These are phyloP conservation scores for Porphyridium purpureum DNA, from an alignment of 23 red algal species.

Conservation along the genomic window DNA sequence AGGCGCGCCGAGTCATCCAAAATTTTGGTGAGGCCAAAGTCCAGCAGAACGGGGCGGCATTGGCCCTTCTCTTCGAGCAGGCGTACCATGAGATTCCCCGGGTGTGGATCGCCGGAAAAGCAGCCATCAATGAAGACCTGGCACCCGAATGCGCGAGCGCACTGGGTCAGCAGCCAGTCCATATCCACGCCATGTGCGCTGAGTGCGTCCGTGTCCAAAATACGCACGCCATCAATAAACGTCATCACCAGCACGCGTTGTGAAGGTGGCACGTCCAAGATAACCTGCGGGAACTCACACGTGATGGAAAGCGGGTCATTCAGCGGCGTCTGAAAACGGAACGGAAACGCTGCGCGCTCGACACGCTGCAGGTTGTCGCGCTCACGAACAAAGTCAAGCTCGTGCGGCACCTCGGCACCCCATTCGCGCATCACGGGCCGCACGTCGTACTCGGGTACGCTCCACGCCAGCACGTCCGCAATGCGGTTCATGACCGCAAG, in stretches of 20 bases:
- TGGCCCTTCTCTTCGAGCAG: neutral
- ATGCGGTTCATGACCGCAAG: constrained; percentile 45
- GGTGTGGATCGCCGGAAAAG: constrained; percentile 71
- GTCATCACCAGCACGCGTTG: constrained; percentile 55
- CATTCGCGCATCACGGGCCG: constrained; percentile 53
- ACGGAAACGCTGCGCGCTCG: neutral
- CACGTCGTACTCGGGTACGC: constrained; percentile 65
- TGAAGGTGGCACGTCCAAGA: constrained; percentile 5
- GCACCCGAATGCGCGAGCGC: constrained; percentile 33
- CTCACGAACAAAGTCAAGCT: constrained; percentile 64
- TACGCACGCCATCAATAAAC: constrained; percentile 36
- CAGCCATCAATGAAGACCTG: constrained; percentile 37
- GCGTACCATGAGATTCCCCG: constrained; percentile 56
- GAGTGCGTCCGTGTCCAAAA: constrained; percentile 14
- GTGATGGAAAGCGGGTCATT: no score
- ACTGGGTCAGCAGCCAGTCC: constrained; percentile 23
- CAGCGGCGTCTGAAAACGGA: no score
- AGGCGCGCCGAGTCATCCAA: constrained; percentile 14
- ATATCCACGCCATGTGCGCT: constrained; percentile 15
- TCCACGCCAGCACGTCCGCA: constrained; percentile 28
- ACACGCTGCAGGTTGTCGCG: constrained; percentile 28
- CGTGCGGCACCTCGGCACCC: constrained; percentile 45
- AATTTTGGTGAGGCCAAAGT: constrained; percentile 47
- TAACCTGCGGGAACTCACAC: constrained; percentile 12
- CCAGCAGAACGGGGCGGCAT: constrained; percentile 32